Conservation (phyloP, 2,329 filamentous ascomycete genomes). For the Fusarium concolor region DNA sequence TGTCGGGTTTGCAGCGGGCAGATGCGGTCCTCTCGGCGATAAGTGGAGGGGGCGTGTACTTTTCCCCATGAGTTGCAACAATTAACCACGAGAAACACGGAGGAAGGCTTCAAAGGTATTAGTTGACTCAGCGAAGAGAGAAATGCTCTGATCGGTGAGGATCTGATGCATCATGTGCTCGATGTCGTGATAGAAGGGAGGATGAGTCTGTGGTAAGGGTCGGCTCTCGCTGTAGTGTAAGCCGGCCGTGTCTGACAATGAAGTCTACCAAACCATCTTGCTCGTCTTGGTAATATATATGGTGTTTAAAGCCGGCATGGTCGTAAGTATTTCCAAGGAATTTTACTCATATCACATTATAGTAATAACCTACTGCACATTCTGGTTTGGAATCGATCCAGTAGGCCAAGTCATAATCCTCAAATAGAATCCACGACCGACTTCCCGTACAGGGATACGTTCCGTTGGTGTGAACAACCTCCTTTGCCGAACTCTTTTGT, state of each 20-base stretch:
- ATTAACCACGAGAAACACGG: background rate
- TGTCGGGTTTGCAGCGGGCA: slow-evolving; percentile 33
- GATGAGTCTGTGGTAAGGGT: background rate
- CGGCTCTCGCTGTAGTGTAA: slow-evolving; percentile 8
- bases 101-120: slow-evolving; percentile 8
- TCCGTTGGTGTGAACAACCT: slow-evolving; percentile 35
- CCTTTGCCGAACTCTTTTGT: slow-evolving; percentile 14
- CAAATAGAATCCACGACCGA: slow-evolving; percentile 38
- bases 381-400: slow-evolving; percentile 16
- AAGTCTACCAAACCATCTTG: background rate
- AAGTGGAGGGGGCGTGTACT: slow-evolving; percentile 28
- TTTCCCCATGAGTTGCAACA: slow-evolving; percentile 1
- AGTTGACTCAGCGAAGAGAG: slow-evolving; percentile 4
- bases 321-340: background rate
- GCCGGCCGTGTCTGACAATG: slow-evolving; percentile 1
- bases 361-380: background rate
- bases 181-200: slow-evolving; percentile 24
- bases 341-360: background rate
- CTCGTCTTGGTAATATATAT: background rate
- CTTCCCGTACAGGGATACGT: slow-evolving; percentile 31
- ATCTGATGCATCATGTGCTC: slow-evolving; percentile 23
- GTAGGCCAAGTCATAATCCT: background rate
- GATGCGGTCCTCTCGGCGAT: slow-evolving; percentile 33
- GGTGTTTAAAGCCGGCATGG: background rate
- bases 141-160: slow-evolving; percentile 15